Base-by-base conservation (phyloP, 352 stramenopile species). In the Saprolegnia parasitica region DNA sequence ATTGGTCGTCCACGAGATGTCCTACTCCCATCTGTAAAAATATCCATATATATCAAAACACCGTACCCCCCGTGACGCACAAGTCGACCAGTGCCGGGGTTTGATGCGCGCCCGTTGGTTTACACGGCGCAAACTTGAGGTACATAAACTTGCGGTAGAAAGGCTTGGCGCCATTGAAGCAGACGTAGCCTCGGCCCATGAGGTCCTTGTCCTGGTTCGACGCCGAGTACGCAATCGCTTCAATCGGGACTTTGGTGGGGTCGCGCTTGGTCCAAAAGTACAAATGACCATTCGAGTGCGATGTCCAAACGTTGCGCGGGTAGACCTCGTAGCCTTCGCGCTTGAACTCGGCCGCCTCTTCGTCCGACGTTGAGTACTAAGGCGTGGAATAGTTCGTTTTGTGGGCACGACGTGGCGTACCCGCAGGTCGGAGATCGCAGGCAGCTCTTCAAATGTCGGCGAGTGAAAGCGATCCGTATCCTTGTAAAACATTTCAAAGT, bases 401-500 rank as follows among this genome's bases (percentile, higher is more conserved):
- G 46, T 54, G 18, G 26, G 0, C 5, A 0, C 21, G 1, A 49
- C 21, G 29, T 5, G 26, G 68, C 10, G 76, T 23, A 93, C 76
- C 64, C 79, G 87, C 32, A 91, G 56, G 50, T 91, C 85, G 0
- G 89, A 75, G 6, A 91, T 77, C 0, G 75, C 75, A 24, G 79
- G 76, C 42, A 90, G 83, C 50, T 72, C 65, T 46, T 73, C 61
- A 29, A 83, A 68, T 26, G 42, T 91, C 80, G 0, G 86, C 61
- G 9, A 93, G 74, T 81, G 70, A 2, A 81, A 74, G 0, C 72
- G 74, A 42, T 72, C 73, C 60, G 90, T 82, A 46, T 91, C 81
- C 56, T 93, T 90, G 20, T 91, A 73, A 56, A 91, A 83, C 20
- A 72, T 56, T 63, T 93, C 85, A 29, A 93, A 86, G 42, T 93